Conservation (phyloP, 768 basidiomycete species). For the Pisolithus sp. region DNA sequence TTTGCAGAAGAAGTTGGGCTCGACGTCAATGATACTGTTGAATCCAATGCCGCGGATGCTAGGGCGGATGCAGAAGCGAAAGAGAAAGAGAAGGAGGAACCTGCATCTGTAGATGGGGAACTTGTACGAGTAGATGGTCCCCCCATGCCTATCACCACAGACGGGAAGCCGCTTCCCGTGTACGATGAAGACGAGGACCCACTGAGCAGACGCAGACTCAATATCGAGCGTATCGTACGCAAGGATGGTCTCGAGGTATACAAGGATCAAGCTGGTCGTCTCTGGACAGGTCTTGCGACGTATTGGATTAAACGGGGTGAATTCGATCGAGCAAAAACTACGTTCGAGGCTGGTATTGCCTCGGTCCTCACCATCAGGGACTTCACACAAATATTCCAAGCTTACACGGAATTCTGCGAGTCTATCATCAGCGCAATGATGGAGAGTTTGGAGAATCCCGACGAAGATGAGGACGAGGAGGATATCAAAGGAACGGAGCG, state of each 20-base stretch:
- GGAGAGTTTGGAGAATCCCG: slow-evolving; percentile 72
- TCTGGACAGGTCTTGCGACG: slow-evolving; percentile 95
- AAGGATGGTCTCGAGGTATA: slow-evolving; percentile 85
- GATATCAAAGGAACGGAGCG: slow-evolving; percentile 71
- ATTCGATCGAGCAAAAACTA: slow-evolving; percentile 82
- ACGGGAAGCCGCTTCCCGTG: slow-evolving; percentile 42
- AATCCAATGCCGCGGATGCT: slow-evolving; percentile 45
- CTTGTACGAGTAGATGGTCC: slow-evolving; percentile 71
- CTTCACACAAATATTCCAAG: slow-evolving; percentile 97
- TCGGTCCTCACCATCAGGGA: slow-evolving; percentile 89
- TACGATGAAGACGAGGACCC: slow-evolving; percentile 88
- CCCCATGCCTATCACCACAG: slow-evolving; percentile 44
- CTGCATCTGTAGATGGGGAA: slow-evolving; percentile 49
- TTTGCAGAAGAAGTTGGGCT: slow-evolving; percentile 91
- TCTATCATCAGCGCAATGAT: slow-evolving; percentile 85
- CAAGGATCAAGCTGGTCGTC: slow-evolving; percentile 92
- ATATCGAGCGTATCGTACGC: slow-evolving; percentile 80
- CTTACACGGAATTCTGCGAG: slow-evolving; percentile 92
- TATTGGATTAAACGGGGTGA: slow-evolving; percentile 98
- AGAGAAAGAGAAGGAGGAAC: slow-evolving; percentile 28
- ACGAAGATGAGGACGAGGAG: slow-evolving; percentile 73
- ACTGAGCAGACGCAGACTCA: slow-evolving; percentile 57
- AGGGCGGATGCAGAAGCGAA: slow-evolving; percentile 42
- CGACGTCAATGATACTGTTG: slow-evolving; percentile 67
- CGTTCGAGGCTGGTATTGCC: slow-evolving; percentile 83